Evolutionary conservation across 1,284 basidiomycete genomes (phyloP).

Genomic region (Papiliotrema nemorosa): DNA sequence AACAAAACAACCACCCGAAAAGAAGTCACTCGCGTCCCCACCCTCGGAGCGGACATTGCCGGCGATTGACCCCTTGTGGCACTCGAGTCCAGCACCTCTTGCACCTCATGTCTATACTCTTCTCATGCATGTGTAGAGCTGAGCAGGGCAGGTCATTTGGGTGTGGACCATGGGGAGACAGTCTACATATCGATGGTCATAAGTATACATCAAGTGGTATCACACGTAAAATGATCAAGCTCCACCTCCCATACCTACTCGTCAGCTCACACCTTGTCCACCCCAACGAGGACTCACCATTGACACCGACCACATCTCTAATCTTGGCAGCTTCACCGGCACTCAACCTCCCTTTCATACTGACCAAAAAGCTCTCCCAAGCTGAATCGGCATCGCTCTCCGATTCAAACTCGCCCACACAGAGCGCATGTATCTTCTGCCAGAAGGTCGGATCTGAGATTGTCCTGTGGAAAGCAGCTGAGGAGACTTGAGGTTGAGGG

Average conservation of each 20-base stretch:
- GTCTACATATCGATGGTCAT: not conserved
- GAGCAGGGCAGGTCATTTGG: not conserved
- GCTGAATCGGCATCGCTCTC: conserved; percentile 58
- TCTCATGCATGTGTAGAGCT: not conserved
- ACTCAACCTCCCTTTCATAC: conserved; percentile 43
- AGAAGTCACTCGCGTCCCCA: conserved; percentile 4
- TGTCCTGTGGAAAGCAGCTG: conserved; percentile 59
- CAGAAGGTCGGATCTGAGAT: conserved; percentile 74
- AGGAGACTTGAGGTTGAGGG: conserved; percentile 33
- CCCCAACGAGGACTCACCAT: conserved; percentile 18
- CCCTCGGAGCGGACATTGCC: not conserved
- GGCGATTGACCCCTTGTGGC: not conserved
- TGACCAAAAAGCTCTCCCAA: conserved; percentile 46
- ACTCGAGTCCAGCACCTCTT: not conserved
- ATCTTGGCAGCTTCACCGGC: conserved; percentile 50
- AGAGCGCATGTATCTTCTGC: conserved; percentile 63
- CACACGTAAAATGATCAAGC: too few species aligned
- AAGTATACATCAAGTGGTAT: not conserved
- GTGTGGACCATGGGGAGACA: too few species aligned
- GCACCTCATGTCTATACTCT: not conserved
- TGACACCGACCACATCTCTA: conserved; percentile 46
- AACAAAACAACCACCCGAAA: conserved; percentile 1
- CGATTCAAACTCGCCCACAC: conserved; percentile 64
- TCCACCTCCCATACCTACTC: conserved; percentile 10
- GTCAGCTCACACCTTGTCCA: not conserved